Conservation (phyloP, 306 rosid genomes). For the Hippophae gyantsensis region DNA sequence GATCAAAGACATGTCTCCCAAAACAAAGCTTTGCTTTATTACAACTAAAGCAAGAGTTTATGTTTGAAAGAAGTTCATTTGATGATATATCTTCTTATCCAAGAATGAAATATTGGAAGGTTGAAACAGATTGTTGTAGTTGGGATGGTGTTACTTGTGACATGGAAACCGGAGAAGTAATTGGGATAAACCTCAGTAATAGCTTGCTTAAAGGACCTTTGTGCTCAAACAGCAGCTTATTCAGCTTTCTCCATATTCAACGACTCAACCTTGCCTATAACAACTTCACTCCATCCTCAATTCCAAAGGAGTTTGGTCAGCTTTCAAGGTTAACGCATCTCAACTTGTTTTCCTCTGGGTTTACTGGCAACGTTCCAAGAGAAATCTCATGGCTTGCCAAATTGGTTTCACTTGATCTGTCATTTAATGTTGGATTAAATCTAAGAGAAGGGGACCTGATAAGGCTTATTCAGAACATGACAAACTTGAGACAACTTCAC, state of each 20-base stretch:
- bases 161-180: neutral
- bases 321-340: slow-evolving; percentile 3
- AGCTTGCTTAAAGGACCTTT: neutral
- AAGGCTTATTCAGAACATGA: neutral
- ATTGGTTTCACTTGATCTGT: neutral
- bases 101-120: slow-evolving; percentile 3
- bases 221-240: neutral
- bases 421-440: too few relatives aligned
- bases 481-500: neutral
- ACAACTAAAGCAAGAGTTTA: neutral
- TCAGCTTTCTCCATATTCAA: neutral
- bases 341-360: neutral
- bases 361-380: neutral
- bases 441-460: neutral
- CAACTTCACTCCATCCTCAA: neutral
- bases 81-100: too few relatives aligned
- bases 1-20: neutral
- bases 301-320: neutral
- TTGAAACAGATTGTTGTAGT: neutral
- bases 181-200: neutral
- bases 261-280: neutral
- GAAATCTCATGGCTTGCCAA: neutral
- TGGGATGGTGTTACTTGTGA: slow-evolving; percentile 4
- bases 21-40: neutral
- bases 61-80: neutral